Evolutionary conservation across 805 yeast genomes (phyloP).

Genomic region (Yamadazyma laniorum): DNA sequence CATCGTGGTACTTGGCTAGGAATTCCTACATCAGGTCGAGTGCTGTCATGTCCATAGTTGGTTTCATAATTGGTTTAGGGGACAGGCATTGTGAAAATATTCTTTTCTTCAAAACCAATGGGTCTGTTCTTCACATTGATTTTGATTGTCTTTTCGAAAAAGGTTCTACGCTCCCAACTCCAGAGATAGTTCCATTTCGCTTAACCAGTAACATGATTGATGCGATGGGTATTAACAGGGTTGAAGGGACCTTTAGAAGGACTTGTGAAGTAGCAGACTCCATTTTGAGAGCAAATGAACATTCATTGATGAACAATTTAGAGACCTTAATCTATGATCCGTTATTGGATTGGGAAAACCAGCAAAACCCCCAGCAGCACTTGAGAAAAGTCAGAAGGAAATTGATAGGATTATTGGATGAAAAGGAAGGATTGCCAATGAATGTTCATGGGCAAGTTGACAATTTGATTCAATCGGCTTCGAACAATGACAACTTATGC

Average conservation of each 20-base stretch:
- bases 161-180: conserved; percentile 66
- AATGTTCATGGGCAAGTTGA: conserved; percentile 94
- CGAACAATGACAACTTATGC: conserved; percentile 64
- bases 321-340: conserved; percentile 95
- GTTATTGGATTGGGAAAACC: conserved; percentile 69
- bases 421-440: conserved; percentile 79
- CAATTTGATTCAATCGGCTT: conserved; percentile 78
- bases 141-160: conserved; percentile 95
- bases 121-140: conserved; percentile 88
- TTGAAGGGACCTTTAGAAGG: conserved; percentile 85
- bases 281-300: conserved; percentile 74
- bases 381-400: conserved; percentile 71
- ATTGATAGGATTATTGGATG: conserved; percentile 75
- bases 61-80: conserved; percentile 90
- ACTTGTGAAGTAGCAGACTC: conserved; percentile 81
- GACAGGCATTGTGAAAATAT: conserved; percentile 96
- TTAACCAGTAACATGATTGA: conserved; percentile 87
- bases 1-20: conserved; percentile 80
- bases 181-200: conserved; percentile 94
- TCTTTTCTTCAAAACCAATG: conserved; percentile 66
- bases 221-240: conserved; percentile 85
- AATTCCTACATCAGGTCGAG: conserved; percentile 71
- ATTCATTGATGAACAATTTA: conserved; percentile 80
- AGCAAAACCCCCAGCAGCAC: conserved; percentile 62
- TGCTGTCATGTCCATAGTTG: conserved; percentile 98